phyloP scores from a whole-genome alignment of 2,329 filamentous ascomycete genomes.

The Hypoxylon sp. region DNA sequence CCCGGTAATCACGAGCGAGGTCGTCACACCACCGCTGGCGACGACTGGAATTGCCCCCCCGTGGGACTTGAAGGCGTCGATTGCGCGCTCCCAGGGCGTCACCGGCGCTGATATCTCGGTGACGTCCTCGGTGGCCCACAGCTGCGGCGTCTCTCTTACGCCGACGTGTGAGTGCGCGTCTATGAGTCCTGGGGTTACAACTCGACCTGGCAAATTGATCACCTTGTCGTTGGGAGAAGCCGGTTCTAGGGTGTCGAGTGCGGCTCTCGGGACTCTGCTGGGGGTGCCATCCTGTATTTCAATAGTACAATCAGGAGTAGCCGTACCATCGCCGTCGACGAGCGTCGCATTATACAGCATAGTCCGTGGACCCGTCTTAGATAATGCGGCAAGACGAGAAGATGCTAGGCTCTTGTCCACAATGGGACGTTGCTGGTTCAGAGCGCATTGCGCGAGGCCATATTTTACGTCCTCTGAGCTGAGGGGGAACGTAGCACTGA shows the following conservation, averaged over 20 bases:
- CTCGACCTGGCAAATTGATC: slow-evolving; percentile 35
- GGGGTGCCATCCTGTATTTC: slow-evolving; percentile 44
- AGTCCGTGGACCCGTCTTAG: slow-evolving; percentile 21
- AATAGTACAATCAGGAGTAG: slow-evolving; percentile 42
- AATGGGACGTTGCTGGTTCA: slow-evolving; percentile 37
- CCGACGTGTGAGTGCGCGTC: slow-evolving; percentile 43
- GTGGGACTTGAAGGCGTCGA: slow-evolving; percentile 43
- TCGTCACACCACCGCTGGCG: slow-evolving; percentile 43
- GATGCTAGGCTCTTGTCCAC: slow-evolving; percentile 32
- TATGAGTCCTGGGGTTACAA: slow-evolving; percentile 44
- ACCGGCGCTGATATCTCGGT: slow-evolving; percentile 41
- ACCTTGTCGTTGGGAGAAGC: slow-evolving; percentile 19
- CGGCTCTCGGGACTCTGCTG: slow-evolving; percentile 18
- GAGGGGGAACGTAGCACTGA: slow-evolving; percentile 7
- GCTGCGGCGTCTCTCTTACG: slow-evolving; percentile 34
- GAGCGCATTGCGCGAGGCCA: slow-evolving; percentile 34
- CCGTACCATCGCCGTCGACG: slow-evolving; percentile 44
- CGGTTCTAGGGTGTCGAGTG: neutral
- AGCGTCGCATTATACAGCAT: slow-evolving; percentile 48
- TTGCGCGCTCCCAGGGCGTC: slow-evolving; percentile 41
- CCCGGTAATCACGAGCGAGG: slow-evolving; percentile 41
- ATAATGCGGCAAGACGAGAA: slow-evolving; percentile 26
- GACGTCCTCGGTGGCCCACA: slow-evolving; percentile 42
- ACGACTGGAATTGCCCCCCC: slow-evolving; percentile 43
- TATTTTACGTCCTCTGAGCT: slow-evolving; percentile 30